These are phyloP conservation scores for Dactylorhiza incarnata DNA, from an alignment of 106 monocot genomes.

Conservation along the genomic window DNA sequence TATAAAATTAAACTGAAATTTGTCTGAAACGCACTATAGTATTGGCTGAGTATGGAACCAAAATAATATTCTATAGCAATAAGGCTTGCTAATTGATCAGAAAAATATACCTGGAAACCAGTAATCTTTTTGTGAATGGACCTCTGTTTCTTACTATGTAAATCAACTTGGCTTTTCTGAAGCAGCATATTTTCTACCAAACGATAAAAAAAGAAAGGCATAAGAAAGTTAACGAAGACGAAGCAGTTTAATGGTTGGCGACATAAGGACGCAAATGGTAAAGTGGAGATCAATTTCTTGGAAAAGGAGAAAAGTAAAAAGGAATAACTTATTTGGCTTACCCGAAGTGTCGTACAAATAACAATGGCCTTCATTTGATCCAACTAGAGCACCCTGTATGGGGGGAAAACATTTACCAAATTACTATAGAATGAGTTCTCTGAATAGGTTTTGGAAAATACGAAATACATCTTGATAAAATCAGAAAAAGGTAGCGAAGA, in stretches of 20 bases:
- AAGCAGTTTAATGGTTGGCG: neutral
- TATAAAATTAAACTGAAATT: no score
- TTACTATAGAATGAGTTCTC: neutral
- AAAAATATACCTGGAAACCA: constrained; percentile 66
- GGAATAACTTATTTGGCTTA: constrained; percentile 8
- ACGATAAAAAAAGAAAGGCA: neutral
- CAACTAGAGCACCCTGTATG: constrained; percentile 60
- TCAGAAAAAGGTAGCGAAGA: neutral
- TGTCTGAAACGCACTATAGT: no score
- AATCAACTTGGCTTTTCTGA: constrained; percentile 52
- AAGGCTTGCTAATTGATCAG: neutral
- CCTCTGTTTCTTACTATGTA: constrained; percentile 80
- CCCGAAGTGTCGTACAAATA: constrained; percentile 59
- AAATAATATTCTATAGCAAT: neutral
- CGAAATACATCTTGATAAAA: neutral
- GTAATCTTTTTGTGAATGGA: constrained; percentile 71
- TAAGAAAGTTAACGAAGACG: neutral
- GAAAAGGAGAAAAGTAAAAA: neutral
- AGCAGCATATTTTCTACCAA: constrained; percentile 68
- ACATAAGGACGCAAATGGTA: neutral
- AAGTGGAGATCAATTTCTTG: neutral
- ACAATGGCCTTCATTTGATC: constrained; percentile 65
- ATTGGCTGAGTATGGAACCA: no score
- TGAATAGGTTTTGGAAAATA: neutral
- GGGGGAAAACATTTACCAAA: constrained; percentile 12